phyloP scores from a whole-genome alignment of 2,329 filamentous ascomycete genomes.

The Escovopsis weberi region DNA sequence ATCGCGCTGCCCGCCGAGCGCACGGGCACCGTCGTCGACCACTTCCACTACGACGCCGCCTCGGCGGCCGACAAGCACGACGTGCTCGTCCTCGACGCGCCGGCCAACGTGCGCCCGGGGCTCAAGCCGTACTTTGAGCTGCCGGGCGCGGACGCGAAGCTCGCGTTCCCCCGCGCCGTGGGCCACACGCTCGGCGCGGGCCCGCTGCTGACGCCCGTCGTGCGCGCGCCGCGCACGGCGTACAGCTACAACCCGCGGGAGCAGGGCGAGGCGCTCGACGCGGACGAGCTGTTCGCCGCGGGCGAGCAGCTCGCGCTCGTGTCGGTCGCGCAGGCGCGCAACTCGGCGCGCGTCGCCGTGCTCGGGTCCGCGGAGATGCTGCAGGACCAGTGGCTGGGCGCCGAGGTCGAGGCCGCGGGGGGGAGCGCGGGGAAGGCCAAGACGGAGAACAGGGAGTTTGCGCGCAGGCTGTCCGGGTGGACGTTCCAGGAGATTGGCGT shows the following conservation, averaged over 20 bases:
- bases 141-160: conserved; percentile 27
- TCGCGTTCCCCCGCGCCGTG: conserved; percentile 71
- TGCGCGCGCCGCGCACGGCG: conserved; percentile 69
- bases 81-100: conserved; percentile 64
- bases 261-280: conserved; percentile 45
- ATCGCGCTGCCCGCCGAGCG: conserved; percentile 78
- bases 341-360: conserved; percentile 79
- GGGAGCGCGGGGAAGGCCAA: conserved; percentile 39
- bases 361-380: conserved; percentile 78
- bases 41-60: conserved; percentile 79
- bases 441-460: conserved; percentile 73
- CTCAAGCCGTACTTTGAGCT: conserved; percentile 62
- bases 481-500: conserved; percentile 91
- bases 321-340: conserved; percentile 79
- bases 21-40: conserved; percentile 75
- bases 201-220: conserved; percentile 63
- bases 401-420: conserved; percentile 51
- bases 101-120: conserved; percentile 48
- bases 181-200: conserved; percentile 71
- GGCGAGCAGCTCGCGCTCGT: conserved; percentile 74
- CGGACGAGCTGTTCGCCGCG: conserved; percentile 71
- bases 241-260: conserved; percentile 95
- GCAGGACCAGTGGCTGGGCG: conserved; percentile 77
- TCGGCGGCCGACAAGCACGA: conserved; percentile 76
- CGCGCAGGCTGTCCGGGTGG: conserved; percentile 79